These are phyloP conservation scores for Penicillium sp. DNA, from an alignment of 2,329 filamentous ascomycete species.

Conservation along the genomic window DNA sequence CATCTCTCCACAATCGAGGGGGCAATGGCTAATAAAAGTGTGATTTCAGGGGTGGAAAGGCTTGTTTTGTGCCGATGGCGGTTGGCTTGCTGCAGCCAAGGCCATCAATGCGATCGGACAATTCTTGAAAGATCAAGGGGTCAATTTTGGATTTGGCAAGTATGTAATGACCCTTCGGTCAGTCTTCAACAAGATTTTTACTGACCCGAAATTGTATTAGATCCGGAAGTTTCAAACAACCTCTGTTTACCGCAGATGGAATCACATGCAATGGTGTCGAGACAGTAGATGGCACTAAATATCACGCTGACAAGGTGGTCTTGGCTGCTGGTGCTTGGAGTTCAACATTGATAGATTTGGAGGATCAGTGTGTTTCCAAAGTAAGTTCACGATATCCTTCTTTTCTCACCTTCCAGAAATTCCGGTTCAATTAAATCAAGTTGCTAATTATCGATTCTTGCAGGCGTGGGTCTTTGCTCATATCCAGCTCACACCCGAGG, in stretches of 20 bases:
- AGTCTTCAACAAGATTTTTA: not conserved
- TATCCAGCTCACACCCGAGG: not conserved
- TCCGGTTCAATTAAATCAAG: not conserved
- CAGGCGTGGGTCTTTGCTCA: not conserved
- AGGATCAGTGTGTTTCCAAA: not conserved
- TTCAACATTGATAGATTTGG: not conserved
- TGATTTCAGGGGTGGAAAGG: not conserved
- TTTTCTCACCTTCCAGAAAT: not conserved
- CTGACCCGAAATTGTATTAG: not conserved
- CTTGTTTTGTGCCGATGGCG: not conserved
- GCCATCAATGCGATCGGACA: not conserved
- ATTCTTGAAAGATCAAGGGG: not conserved
- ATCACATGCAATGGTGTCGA: not conserved
- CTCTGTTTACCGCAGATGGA: not conserved
- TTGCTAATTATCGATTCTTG: not conserved
- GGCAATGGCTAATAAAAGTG: not conserved
- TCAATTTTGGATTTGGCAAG: not conserved
- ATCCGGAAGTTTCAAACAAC: not conserved
- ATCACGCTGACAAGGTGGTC: not conserved
- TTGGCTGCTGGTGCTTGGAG: not conserved
- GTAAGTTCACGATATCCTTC: not conserved
- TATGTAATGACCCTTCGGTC: not conserved
- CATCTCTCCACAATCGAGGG: not conserved
- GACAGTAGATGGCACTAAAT: not conserved
- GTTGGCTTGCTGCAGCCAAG: not conserved